Evolutionary conservation across 208 protist genomes (phyloP).

Genomic region (Leishmania major): DNA sequence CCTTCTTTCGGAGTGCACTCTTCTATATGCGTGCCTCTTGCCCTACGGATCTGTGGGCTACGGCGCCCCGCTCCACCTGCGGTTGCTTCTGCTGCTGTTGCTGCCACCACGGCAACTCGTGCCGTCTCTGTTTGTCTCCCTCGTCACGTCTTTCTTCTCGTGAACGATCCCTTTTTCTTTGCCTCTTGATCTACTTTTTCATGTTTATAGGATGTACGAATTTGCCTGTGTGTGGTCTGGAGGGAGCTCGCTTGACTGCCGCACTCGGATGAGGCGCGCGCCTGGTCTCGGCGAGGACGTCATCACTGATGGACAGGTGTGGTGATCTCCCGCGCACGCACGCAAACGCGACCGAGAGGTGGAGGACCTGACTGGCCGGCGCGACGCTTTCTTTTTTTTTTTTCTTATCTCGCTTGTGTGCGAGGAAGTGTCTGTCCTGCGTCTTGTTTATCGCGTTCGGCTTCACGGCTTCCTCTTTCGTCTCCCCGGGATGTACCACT

Average conservation of each 20-base stretch:
- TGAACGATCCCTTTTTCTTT: neutral
- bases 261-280: neutral
- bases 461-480: neutral
- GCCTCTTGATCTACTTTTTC: conserved; percentile 8
- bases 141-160: neutral
- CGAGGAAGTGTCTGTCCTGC: neutral
- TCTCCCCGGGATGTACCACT: neutral
- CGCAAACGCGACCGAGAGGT: neutral
- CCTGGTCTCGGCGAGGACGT: neutral
- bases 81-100: neutral
- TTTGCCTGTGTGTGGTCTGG: neutral
- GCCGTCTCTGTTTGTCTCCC: neutral
- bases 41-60: neutral
- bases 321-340: neutral
- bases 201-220: conserved; percentile 12
- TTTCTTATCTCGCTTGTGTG: neutral
- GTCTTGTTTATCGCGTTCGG: neutral
- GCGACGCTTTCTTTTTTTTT: neutral
- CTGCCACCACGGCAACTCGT: neutral
- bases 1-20: neutral
- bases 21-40: neutral
- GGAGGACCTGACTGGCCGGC: neutral
- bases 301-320: neutral
- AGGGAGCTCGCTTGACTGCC: neutral
- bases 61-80: neutral